These are phyloP conservation scores for Biancaea sappan DNA, from an alignment of 306 rosid genomes.

Conservation along the genomic window DNA sequence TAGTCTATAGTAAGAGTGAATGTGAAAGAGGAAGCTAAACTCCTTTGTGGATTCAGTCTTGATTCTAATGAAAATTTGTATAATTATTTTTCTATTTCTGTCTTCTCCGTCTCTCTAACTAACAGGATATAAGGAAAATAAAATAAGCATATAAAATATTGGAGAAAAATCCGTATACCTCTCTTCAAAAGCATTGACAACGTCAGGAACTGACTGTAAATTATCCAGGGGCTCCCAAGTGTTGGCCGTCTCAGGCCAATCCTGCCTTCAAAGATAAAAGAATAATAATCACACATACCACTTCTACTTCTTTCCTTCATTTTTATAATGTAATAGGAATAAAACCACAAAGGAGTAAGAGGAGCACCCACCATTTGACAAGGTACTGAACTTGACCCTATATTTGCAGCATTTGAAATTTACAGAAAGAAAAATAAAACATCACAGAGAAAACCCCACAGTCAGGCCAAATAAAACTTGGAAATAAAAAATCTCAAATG, in stretches of 20 bases:
- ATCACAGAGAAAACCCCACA: background rate
- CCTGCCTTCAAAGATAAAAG: conserved; percentile 55
- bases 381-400: conserved; percentile 85
- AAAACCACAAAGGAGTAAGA: background rate
- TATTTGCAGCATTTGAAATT: conserved; percentile 26
- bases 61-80: background rate
- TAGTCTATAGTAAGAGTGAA: background rate
- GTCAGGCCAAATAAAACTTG: conserved; percentile 31
- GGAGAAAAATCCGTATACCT: conserved; percentile 49
- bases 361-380: conserved; percentile 76
- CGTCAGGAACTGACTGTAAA: conserved; percentile 66
- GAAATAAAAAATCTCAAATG: background rate
- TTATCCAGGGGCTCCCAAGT: conserved; percentile 97
- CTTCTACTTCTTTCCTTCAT: background rate
- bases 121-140: background rate
- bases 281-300: conserved; percentile 19
- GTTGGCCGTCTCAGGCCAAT: conserved; percentile 87
- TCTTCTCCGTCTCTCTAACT: conserved; percentile 4
- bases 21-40: background rate
- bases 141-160: background rate
- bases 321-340: conserved; percentile 8
- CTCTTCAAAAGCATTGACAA: conserved; percentile 75
- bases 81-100: background rate
- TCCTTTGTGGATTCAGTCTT: background rate
- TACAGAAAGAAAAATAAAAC: background rate